Evolutionary conservation across 2,329 filamentous ascomycete genomes (phyloP), one percentile per base, ranked within the genome.

Genomic region (Sporothrix humicola): DNA sequence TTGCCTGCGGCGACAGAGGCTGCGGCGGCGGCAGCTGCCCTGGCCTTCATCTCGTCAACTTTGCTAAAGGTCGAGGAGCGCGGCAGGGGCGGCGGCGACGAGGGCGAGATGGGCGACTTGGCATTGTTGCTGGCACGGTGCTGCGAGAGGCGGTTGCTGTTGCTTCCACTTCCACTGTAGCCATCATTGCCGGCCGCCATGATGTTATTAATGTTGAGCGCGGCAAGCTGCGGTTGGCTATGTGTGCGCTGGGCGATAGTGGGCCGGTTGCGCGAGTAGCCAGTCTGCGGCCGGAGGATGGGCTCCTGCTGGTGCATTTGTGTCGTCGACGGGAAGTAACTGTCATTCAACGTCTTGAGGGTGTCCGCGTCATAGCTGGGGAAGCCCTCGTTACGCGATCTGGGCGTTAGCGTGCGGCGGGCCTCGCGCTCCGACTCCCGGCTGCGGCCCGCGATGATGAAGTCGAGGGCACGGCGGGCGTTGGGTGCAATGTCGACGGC

Each of bases 381-480:
- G 31, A 42, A 26, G 31, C 52, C 79, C 73, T 76, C 81, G 75
- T 50, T 81, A 23, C 69, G 65, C 5, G 31, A n/a, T 15, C 56
- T 72, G 4, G 69, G 63, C 8, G 73, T 61, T n/a, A 44, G 73
- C 46, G 44, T 37, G 26, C 42, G 71, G 4, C 65, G 71, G 2
- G 59, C 17, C n/a, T 69, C 59, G 1, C 48, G 69, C n/a, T 77
- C 17, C 81, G 48, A 15, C 3, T 73, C 72, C 6, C 20, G 82
- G 72, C 83, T 82, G 26, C 84, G 84, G 48, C 82, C 84, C 15
- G 85, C 78, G 42, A 88, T 86, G 75, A 86, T 86, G 75, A 86
- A 88, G 17, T 85, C 82, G 10, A 89, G 80, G 8, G 87, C 86
- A 54, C 83, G 83, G 54, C 86, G 85, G 2, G 87, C 83, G 2